Percentiles rank a stretch among this genome's conserved stretches.
phyloP scores from a whole-genome alignment of 1,284 basidiomycete genomes.

The Trametes polyzona region DNA sequence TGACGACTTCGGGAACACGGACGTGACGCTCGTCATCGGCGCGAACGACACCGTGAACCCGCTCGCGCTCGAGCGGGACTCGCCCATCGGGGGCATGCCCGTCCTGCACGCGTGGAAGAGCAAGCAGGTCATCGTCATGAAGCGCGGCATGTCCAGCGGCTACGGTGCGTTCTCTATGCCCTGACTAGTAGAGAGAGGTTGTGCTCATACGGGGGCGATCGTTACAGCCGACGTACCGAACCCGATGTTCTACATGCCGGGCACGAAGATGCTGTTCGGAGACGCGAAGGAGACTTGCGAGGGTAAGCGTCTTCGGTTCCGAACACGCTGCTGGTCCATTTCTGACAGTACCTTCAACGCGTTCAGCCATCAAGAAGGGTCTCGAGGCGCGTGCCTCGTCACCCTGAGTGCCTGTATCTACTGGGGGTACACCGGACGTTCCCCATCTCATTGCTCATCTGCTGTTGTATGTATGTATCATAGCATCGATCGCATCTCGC shows the following conservation, averaged over 20 bases:
- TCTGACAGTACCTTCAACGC: conserved; percentile 2
- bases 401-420: neutral
- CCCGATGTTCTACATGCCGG: conserved; percentile 88
- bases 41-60: conserved; percentile 93
- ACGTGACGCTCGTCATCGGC: conserved; percentile 83
- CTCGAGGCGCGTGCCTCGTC: conserved; percentile 24
- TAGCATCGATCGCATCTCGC: conserved; percentile 1
- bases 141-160: conserved; percentile 83
- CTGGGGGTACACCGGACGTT: neutral
- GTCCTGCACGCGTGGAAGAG: conserved; percentile 90
- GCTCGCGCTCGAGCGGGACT: conserved; percentile 84
- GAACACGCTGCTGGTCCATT: neutral
- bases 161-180: conserved; percentile 56
- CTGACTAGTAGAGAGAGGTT: neutral
- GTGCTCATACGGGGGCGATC: no score
- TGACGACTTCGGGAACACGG: conserved; percentile 84
- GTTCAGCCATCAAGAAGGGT: conserved; percentile 32
- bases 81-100: conserved; percentile 87
- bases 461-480: conserved; percentile 27
- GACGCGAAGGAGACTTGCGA: conserved; percentile 88
- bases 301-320: conserved; percentile 47
- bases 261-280: conserved; percentile 87
- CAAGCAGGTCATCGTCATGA: conserved; percentile 90
- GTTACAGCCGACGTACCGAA: conserved; percentile 80
- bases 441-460: conserved; percentile 6